Evolutionary conservation across 2,329 filamentous ascomycete species (phyloP), one percentile per base, ranked within the genome.

Genomic region (Gremmenia infestans): DNA sequence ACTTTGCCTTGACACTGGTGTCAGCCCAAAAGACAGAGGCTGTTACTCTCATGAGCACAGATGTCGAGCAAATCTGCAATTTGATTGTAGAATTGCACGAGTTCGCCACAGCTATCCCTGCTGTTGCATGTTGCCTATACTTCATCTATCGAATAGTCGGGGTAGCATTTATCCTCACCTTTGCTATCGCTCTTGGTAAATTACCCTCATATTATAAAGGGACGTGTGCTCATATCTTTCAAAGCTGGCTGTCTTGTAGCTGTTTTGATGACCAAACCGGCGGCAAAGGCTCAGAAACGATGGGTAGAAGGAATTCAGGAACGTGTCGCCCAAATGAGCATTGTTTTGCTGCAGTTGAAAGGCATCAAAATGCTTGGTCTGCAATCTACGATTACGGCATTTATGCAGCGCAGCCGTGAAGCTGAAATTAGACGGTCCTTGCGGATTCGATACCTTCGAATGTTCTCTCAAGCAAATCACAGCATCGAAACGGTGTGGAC

Each of bases 331-430:
- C 25, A 14, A 12, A 50, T 19, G 14, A 17, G 3, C 14, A 36
- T 17, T 14, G 17, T 50, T 12, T 19, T 50, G 14, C 25, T 17
- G n/a, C 9, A n/a, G 22, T 15, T 50, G 48, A 50, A 50, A 37
- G 28, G 48, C n/a, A 37, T 50, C 19, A 50, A 50, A 37, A 50
- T 50, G 48, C 25, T 50, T 36, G 48, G 48, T 50, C 28, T 50
- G 25, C 8, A 36, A 14, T 50, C 48, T 14, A 37, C 14, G 28
- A 36, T 50, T 35, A 15, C 48, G n/a, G 17, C 9, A 35, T 9
- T 50, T 23, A 36, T 36, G 9, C 14, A 50, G 25, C 48, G 14
- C 25, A 35, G 25, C 48, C 25, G 28, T 7, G 28, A 17, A 17
- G 48, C 25, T 37, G 46, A 48, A 48, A 48, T 48, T 48, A 17